Percentiles rank a stretch among this genome's conserved stretches.
Conservation (phyloP, 1,284 basidiomycete genomes). For the Anthracocystis setariae region DNA sequence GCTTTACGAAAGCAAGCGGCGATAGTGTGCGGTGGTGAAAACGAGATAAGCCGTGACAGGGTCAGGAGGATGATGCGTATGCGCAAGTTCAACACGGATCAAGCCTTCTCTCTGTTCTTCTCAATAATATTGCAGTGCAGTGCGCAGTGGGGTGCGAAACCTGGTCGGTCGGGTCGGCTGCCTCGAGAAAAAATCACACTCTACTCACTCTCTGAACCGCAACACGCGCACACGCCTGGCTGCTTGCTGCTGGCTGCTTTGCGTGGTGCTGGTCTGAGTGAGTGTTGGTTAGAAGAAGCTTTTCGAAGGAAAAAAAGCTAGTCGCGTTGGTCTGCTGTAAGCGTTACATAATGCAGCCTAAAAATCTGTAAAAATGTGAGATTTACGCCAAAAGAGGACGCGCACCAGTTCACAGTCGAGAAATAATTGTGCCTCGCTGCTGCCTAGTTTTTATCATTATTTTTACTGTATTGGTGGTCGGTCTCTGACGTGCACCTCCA, state of each 20-base stretch:
- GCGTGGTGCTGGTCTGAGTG: slow-evolving; percentile 32
- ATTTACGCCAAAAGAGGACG: no score
- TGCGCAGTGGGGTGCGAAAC: no score
- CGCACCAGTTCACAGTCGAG: background rate
- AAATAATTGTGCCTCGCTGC: slow-evolving; percentile 1
- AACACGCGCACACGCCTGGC: slow-evolving; percentile 11
- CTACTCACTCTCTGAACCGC: no score
- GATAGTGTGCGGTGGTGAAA: background rate
- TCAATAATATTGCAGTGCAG: background rate
- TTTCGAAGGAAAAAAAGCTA: slow-evolving; percentile 27
- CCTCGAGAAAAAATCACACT: background rate
- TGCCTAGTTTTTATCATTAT: slow-evolving; percentile 1
- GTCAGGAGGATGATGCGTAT: background rate
- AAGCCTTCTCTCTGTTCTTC: slow-evolving; percentile 11
- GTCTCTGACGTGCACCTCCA: slow-evolving; percentile 36
- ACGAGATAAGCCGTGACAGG: background rate
- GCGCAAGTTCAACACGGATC: slow-evolving; percentile 7
- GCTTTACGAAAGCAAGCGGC: background rate
- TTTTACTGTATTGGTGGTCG: no score
- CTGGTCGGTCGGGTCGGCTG: no score
- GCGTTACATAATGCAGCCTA: slow-evolving; percentile 36
- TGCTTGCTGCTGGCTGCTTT: background rate
- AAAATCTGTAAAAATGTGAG: no score
- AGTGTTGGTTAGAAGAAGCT: slow-evolving; percentile 26
- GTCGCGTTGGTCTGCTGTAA: slow-evolving; percentile 9